These are phyloP conservation scores for Pythium brassicae DNA, from an alignment of 352 stramenopile species.

Conservation along the genomic window DNA sequence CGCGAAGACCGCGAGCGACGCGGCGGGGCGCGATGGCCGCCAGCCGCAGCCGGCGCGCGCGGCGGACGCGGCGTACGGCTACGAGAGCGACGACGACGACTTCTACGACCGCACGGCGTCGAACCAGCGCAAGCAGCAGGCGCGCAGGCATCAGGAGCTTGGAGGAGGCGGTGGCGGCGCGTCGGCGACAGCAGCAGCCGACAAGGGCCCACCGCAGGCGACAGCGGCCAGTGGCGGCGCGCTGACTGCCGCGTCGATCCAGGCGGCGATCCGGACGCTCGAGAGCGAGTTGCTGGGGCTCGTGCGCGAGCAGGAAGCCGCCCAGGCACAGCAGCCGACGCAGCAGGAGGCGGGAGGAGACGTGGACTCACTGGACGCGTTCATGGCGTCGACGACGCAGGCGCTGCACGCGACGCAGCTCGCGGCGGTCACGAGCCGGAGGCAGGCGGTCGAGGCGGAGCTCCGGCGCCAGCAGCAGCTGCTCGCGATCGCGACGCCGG, in stretches of 20 bases:
- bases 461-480: constrained; percentile 46
- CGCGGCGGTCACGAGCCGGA: constrained; percentile 18
- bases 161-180: background rate
- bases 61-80: constrained; percentile 36
- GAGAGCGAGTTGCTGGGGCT: constrained; percentile 32
- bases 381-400: constrained; percentile 55
- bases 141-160: constrained; percentile 27
- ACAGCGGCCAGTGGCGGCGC: constrained; percentile 13
- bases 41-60: constrained; percentile 18
- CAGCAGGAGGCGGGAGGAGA: constrained; percentile 24
- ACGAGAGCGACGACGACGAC: constrained; percentile 74
- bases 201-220: background rate
- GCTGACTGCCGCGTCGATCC: constrained; percentile 55
- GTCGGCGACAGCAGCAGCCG: background rate
- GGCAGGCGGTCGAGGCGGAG: constrained; percentile 27
- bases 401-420: constrained; percentile 38
- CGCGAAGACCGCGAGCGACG: constrained; percentile 19
- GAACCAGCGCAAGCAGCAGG: constrained; percentile 44
- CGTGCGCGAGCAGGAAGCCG: constrained; percentile 16
- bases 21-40: background rate
- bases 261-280: constrained; percentile 32
- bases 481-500: constrained; percentile 46
- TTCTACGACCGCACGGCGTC: constrained; percentile 74
- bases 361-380: constrained; percentile 55
- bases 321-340: background rate